Base-by-base conservation (phyloP, 257 asterid genomes). In the Solanum pimpinellifolium region DNA sequence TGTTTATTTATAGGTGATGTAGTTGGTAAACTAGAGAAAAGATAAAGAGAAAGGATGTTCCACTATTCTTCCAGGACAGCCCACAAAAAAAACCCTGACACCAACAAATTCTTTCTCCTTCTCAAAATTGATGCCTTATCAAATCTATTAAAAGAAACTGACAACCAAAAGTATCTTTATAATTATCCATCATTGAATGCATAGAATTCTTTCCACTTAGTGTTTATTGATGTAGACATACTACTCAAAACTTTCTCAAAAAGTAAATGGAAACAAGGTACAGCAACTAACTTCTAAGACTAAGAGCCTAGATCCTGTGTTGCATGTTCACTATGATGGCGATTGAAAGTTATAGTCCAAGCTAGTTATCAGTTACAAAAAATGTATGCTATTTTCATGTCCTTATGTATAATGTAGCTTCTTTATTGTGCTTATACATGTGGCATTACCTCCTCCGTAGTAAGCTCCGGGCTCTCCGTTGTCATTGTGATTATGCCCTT, bases 391-490 rank as follows among this genome's bases (percentile, higher is more conserved):
- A 20, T 65, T 21, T 46, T 46, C 47, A 39, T 65, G 39, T 62
- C 60, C 31, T 52, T n/a, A 52, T 46, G 70, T 86, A 27, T 46
- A 88, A 41, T 69, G 12, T 66, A 82, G 73, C 4, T 80, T 80
- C 68, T 29, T 47, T 29, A 18, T n/a, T 21, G 87, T 56, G 49
- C 21, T 52, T 49, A 49, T 82, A 23, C 35, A 66, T 35, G 37
- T 14, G 25, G 18, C 6, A 80, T 47, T 88, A 93, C 97, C 94
- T 93, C 90, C 56, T 93, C 93, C 86, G 95, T 91, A 49, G 97
- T 88, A 88, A 94, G 93, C 89, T 94, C 95, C 66, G 91, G 91
- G 33, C 91, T 93, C 90, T 90, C 93, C 90, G 84, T 84, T 44
- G 92, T 89, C 92, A 88, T 88, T 89, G 16, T 37, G 83, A 80